Percentiles rank a stretch among this genome's conserved stretches.
Evolutionary conservation across 1,284 basidiomycete species (phyloP).

Genomic region (Ceratobasidium sp.): DNA sequence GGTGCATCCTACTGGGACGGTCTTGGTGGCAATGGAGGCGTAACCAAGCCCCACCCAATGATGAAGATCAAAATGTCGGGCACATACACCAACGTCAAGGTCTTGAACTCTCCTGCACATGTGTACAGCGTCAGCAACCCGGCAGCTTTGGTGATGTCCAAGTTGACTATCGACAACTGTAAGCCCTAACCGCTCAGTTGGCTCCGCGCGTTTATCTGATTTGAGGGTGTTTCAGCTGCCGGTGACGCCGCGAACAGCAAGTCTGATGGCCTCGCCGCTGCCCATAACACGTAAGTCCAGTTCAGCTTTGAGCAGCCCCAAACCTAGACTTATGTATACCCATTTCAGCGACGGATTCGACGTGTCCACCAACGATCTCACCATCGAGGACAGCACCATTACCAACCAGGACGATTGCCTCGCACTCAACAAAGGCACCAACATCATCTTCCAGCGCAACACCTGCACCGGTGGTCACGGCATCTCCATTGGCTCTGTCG

Average conservation of each 20-base stretch:
- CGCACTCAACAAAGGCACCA: constrained; percentile 50
- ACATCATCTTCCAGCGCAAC: constrained; percentile 50
- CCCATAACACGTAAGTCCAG: constrained; percentile 57
- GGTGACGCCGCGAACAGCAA: constrained; percentile 63
- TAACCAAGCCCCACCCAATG: constrained; percentile 62
- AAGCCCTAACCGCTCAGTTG: constrained; percentile 31
- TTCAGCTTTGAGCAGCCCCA: neutral
- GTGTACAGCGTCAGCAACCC: constrained; percentile 58
- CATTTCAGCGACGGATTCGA: constrained; percentile 45
- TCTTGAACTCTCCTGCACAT: constrained; percentile 63
- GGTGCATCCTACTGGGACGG: constrained; percentile 67
- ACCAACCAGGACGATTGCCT: constrained; percentile 52
- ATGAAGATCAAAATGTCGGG: constrained; percentile 68
- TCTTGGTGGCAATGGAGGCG: constrained; percentile 58
- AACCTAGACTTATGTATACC: neutral
- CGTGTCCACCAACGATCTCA: constrained; percentile 41
- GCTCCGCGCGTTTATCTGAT: no score
- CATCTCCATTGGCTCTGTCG: constrained; percentile 51
- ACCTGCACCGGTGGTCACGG: constrained; percentile 52
- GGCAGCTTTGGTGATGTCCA: constrained; percentile 54
- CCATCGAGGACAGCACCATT: constrained; percentile 49
- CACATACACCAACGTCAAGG: constrained; percentile 62
- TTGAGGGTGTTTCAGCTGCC: constrained; percentile 52
- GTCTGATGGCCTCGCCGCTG: constrained; percentile 61
- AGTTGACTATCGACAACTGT: constrained; percentile 61